Base-by-base conservation (phyloP, 2,329 filamentous ascomycete genomes). In the Aaosphaeria pasadenensis region DNA sequence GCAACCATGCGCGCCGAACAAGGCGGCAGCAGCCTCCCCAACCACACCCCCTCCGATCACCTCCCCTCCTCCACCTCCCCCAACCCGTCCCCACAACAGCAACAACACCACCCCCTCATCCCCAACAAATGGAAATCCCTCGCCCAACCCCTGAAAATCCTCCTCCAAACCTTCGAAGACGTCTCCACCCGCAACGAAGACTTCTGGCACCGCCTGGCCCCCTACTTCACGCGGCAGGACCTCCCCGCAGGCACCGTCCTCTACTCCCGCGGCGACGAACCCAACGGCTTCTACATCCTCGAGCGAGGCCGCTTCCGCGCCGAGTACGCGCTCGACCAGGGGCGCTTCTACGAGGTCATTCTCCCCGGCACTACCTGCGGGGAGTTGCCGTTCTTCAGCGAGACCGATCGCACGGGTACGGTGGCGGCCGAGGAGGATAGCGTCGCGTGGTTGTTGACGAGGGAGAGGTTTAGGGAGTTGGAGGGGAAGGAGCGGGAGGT, bases 321-420 rank as follows among this genome's bases (percentile, higher is more conserved):
- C 3, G 91, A 96, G 60, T 97, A 99, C 66, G 82, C 92, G 53
- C 79, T 95, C 31, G 91, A 94, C 1, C 94, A 97, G 66, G 94
- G 94, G 1, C 82, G 81, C 58, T 88, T 95, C 58, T 89, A 88
- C 52, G 94, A 99, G 70, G 89, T 89, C 62, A 96, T 97, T 46
- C 87, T 96, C 1, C 89, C 91, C 0, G 94, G 94, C 11, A 94
- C 94, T 1, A 96, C 94, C 0, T 97, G 92, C 59, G 94, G 94
- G 33, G 94, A 99, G 73, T 72, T 99, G 45, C 94, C 94, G 0
- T 99, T 99, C 74, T 99, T 99, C 73, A 90, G 87, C 3, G 89
- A 95, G 62, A 97, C 92, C 1, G 78, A 83, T 45, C 82, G 94
- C 13, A 97, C 91, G 4, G 91, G 91, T 1, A 96, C 88, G 0